These are phyloP conservation scores for Herpotrichia juniperi DNA, from an alignment of 2,329 filamentous ascomycete genomes.

Conservation along the genomic window DNA sequence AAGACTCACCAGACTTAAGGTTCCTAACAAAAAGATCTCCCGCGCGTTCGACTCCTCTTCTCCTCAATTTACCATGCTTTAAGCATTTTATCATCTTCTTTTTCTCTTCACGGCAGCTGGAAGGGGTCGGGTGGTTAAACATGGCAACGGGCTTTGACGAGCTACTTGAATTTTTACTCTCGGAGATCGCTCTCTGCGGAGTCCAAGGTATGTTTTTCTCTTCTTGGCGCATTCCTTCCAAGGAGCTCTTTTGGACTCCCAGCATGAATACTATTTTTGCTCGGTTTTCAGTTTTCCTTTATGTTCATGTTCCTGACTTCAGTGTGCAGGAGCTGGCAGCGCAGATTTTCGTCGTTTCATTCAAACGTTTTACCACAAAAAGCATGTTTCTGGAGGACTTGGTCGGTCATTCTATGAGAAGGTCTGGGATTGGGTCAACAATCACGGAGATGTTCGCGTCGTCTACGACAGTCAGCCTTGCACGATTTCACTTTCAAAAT, in stretches of 20 bases:
- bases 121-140: constrained; percentile 22
- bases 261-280: background rate
- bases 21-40: background rate
- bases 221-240: background rate
- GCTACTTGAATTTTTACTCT: constrained; percentile 63
- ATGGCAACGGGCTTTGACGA: constrained; percentile 57
- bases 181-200: constrained; percentile 65
- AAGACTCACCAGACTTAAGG: too few relatives aligned
- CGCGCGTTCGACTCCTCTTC: constrained; percentile 27
- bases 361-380: constrained; percentile 40
- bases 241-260: too few relatives aligned
- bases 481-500: constrained; percentile 34
- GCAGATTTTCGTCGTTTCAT: constrained; percentile 49
- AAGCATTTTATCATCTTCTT: constrained; percentile 7
- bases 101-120: constrained; percentile 15
- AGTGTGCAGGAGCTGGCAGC: constrained; percentile 46
- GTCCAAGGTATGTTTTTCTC: constrained; percentile 58
- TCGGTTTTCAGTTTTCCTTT: constrained; percentile 18
- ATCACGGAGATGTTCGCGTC: constrained; percentile 62
- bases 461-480: constrained; percentile 49
- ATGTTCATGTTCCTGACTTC: constrained; percentile 8
- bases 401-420: constrained; percentile 60
- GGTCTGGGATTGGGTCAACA: constrained; percentile 64
- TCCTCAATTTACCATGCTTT: constrained; percentile 1
- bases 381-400: constrained; percentile 31